phyloP scores from a whole-genome alignment of 2,329 filamentous ascomycete species.

The Phyllosticta capitalensis region DNA sequence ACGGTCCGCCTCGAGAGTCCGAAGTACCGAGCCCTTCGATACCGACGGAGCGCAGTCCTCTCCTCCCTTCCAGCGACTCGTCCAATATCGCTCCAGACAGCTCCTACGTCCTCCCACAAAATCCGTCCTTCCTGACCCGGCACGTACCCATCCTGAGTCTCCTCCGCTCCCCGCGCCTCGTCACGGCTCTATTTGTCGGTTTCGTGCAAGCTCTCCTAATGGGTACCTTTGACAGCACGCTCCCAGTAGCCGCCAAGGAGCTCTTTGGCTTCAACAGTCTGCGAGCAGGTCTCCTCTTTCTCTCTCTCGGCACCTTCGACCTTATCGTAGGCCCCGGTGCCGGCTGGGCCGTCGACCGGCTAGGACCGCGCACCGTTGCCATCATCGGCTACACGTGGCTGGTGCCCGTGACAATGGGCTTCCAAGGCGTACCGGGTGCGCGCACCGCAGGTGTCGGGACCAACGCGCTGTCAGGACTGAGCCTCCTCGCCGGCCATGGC shows the following conservation, averaged over 20 bases:
- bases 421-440: not conserved
- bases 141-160: constrained; percentile 40
- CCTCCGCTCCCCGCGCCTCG: constrained; percentile 23
- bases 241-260: constrained; percentile 35
- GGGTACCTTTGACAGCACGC: constrained; percentile 39
- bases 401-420: constrained; percentile 21
- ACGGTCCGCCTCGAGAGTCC: constrained; percentile 3
- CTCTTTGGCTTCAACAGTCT: constrained; percentile 37
- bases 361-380: constrained; percentile 35
- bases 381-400: constrained; percentile 36
- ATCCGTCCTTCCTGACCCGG: constrained; percentile 29
- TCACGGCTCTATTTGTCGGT: constrained; percentile 26
- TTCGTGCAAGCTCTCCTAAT: constrained; percentile 36
- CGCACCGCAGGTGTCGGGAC: not conserved
- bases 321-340: constrained; percentile 38
- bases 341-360: constrained; percentile 39
- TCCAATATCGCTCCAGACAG: not conserved
- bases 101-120: constrained; percentile 17
- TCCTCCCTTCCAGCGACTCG: constrained; percentile 12
- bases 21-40: constrained; percentile 7
- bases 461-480: not conserved
- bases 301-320: constrained; percentile 36
- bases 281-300: constrained; percentile 35
- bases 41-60: constrained; percentile 20
- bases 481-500: not conserved